Evolutionary conservation across 768 basidiomycete species (phyloP).

Genomic region (Exidia glandulosa): DNA sequence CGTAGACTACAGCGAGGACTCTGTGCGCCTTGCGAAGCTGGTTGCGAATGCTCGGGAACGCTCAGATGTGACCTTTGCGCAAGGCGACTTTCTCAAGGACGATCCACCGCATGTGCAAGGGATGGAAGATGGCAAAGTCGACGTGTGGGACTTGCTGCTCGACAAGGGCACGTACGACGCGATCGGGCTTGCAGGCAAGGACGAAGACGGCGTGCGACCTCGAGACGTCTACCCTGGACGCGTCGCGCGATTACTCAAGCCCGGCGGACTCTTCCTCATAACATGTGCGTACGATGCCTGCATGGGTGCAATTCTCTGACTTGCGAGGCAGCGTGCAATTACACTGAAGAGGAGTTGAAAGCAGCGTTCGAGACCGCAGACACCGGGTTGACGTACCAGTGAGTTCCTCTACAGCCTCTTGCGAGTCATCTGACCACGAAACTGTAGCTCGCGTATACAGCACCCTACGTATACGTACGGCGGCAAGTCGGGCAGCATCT

Average conservation of each 20-base stretch:
- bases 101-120: conserved; percentile 25
- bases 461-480: conserved; percentile 69
- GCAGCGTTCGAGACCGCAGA: conserved; percentile 36
- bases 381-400: conserved; percentile 57
- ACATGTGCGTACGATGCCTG: conserved; percentile 56
- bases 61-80: conserved; percentile 39
- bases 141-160: conserved; percentile 59
- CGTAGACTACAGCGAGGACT: conserved; percentile 68
- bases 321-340: conserved; percentile 55
- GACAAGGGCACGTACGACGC: conserved; percentile 91
- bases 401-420: conserved; percentile 12
- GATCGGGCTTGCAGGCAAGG: conserved; percentile 59
- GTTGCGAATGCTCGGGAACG: conserved; percentile 38
- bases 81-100: conserved; percentile 55
- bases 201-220: conserved; percentile 40
- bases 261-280: conserved; percentile 63
- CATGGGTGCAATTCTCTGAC: neutral
- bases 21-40: conserved; percentile 48
- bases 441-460: conserved; percentile 55
- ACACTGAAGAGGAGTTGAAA: conserved; percentile 67
- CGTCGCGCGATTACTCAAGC: conserved; percentile 44
- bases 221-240: conserved; percentile 49
- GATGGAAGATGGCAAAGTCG: conserved; percentile 9
- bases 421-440: neutral
- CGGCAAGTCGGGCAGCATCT: conserved; percentile 60